phyloP scores from a whole-genome alignment of 192 early-diverging fungal genomes.

The Backusella liffmaniae region DNA sequence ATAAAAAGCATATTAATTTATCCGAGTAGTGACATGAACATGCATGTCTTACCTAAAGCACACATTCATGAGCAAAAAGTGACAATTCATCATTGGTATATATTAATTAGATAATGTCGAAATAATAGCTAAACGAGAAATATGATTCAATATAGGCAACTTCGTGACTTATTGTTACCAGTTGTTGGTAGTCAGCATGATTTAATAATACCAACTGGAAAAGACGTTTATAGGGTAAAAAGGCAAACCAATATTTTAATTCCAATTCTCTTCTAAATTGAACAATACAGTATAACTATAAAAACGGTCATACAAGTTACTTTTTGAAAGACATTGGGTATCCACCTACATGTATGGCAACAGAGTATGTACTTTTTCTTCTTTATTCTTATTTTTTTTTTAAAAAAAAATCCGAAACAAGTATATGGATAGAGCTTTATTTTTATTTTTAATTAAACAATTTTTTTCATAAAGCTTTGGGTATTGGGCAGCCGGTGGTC shows the following conservation, averaged over 20 bases:
- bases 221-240: slow-evolving; percentile 50
- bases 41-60: slow-evolving; percentile 56
- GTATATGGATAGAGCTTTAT: background rate
- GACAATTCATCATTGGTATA: slow-evolving; percentile 90
- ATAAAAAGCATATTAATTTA: background rate
- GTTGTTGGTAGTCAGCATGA: slow-evolving; percentile 63
- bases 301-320: slow-evolving; percentile 47
- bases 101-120: background rate
- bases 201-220: slow-evolving; percentile 78
- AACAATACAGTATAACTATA: slow-evolving; percentile 46
- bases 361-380: slow-evolving; percentile 44
- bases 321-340: slow-evolving; percentile 77
- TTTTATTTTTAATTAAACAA: background rate
- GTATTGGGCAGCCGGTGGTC: slow-evolving; percentile 89
- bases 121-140: background rate
- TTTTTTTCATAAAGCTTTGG: slow-evolving; percentile 38
- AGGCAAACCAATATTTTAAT: background rate
- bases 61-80: slow-evolving; percentile 73
- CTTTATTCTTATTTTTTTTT: background rate
- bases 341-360: slow-evolving; percentile 72
- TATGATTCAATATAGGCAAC: slow-evolving; percentile 66
- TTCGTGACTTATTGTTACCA: slow-evolving; percentile 86
- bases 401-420: background rate
- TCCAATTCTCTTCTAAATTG: background rate
- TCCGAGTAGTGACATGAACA: background rate